A percentile compares a stretch with the other conserved stretches of the same genome.
These are phyloP conservation scores for Huntiella abstrusa DNA, from an alignment of 2,329 filamentous ascomycete genomes.

Conservation along the genomic window DNA sequence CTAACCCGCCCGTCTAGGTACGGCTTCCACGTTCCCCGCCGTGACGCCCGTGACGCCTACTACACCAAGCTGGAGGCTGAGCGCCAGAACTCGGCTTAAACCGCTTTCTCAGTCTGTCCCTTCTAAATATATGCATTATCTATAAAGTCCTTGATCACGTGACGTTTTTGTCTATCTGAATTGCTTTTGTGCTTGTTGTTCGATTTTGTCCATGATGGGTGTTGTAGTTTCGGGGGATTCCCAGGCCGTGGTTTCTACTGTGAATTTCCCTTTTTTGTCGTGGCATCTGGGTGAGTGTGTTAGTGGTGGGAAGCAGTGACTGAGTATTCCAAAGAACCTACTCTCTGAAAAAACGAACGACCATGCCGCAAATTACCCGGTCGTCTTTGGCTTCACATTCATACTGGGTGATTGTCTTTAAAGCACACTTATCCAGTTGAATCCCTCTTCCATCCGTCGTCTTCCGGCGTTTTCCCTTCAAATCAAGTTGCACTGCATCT, in stretches of 20 bases:
- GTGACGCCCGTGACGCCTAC: slow-evolving; percentile 36
- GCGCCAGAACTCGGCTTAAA: slow-evolving; percentile 22
- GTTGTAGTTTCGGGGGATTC: slow-evolving; percentile 21
- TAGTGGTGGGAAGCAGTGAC: not conserved
- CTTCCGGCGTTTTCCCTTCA: slow-evolving; percentile 33
- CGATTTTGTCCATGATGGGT: slow-evolving; percentile 10
- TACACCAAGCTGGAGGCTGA: slow-evolving; percentile 40
- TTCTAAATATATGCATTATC: slow-evolving; percentile 2
- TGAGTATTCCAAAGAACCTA: slow-evolving; percentile 19
- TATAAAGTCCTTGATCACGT: not conserved
- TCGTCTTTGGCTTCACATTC: slow-evolving; percentile 32
- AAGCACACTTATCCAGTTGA: slow-evolving; percentile 35
- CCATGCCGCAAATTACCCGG: slow-evolving; percentile 35
- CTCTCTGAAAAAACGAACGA: slow-evolving; percentile 42
- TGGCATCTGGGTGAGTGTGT: slow-evolving; percentile 31
- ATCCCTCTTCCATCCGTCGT: slow-evolving; percentile 17
- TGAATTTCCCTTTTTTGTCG: slow-evolving; percentile 37
- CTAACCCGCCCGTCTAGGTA: slow-evolving; percentile 26
- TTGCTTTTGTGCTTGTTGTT: slow-evolving; percentile 6
- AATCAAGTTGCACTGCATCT: slow-evolving; percentile 27
- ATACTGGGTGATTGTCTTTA: slow-evolving; percentile 42
- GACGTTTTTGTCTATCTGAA: not conserved
- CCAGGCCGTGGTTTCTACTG: slow-evolving; percentile 46
- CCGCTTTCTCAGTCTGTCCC: not conserved
- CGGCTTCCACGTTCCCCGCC: slow-evolving; percentile 43